phyloP scores from a whole-genome alignment of 306 rosid genomes.

The Purshia tridentata region DNA sequence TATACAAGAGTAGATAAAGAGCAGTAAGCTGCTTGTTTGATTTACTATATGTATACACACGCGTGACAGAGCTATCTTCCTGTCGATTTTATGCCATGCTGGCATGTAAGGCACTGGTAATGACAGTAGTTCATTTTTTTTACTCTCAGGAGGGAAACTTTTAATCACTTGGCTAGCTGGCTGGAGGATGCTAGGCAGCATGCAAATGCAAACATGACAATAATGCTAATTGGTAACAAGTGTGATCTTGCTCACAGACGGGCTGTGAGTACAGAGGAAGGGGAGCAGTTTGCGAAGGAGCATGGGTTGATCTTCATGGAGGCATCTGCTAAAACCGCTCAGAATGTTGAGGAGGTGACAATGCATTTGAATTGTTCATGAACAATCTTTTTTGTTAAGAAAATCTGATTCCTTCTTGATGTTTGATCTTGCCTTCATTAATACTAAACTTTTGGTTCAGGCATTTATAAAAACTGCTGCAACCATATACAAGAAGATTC shows the following conservation, averaged over 20 bases:
- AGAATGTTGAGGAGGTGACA: constrained; percentile 92
- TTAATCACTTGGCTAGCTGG: constrained; percentile 99
- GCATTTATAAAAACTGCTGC: constrained; percentile 97
- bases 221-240: constrained; percentile 94
- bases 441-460: constrained; percentile 34
- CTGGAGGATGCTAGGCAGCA: constrained; percentile 99
- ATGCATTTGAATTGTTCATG: constrained; percentile 2
- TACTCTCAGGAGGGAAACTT: constrained; percentile 86
- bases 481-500: constrained; percentile 88
- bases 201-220: constrained; percentile 97
- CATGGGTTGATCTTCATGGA: constrained; percentile 95
- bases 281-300: constrained; percentile 98
- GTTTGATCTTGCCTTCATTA: constrained; percentile 19
- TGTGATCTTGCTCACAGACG: constrained; percentile 96
- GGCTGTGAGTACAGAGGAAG: constrained; percentile 99
- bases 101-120: constrained; percentile 13
- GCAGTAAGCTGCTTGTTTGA: constrained; percentile 4
- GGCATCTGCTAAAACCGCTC: constrained; percentile 98
- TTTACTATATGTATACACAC: neutral
- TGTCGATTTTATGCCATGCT: neutral
- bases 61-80: neutral
- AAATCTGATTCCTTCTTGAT: neutral
- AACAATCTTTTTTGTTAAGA: constrained; percentile 6
- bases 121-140: constrained; percentile 8
- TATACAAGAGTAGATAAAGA: neutral